Evolutionary conservation across 768 basidiomycete species (phyloP).

Genomic region (Mrakia gelida): DNA sequence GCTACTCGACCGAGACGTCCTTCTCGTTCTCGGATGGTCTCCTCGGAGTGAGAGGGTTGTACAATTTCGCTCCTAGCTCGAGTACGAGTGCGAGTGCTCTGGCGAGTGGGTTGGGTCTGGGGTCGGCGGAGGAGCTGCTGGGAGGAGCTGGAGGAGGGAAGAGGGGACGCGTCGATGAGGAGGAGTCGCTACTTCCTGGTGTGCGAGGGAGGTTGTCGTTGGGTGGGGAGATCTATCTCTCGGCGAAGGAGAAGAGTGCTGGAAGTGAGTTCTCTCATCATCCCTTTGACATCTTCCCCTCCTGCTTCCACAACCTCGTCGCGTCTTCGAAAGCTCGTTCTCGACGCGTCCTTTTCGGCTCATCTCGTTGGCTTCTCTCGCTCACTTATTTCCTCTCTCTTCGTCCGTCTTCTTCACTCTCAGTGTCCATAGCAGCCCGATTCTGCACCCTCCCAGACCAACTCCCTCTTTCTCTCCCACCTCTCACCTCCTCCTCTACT

Average conservation of each 20-base stretch:
- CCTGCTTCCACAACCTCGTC: neutral
- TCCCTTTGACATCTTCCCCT: neutral
- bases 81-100: slow-evolving; percentile 39
- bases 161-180: slow-evolving; percentile 83
- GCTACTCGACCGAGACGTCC: slow-evolving; percentile 89
- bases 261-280: slow-evolving; percentile 59
- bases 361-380: neutral
- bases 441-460: slow-evolving; percentile 84
- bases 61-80: slow-evolving; percentile 68
- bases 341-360: neutral
- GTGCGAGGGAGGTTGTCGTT: slow-evolving; percentile 84
- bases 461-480: neutral
- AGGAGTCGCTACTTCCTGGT: slow-evolving; percentile 87
- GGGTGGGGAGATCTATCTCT: slow-evolving; percentile 90
- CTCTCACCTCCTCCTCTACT: slow-evolving; percentile 41
- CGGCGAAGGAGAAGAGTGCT: slow-evolving; percentile 84
- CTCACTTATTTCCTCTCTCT: neutral
- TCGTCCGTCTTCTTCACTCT: neutral
- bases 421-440: slow-evolving; percentile 89
- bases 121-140: slow-evolving; percentile 44
- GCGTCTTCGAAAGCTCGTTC: neutral
- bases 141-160: slow-evolving; percentile 35
- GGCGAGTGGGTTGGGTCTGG: neutral
- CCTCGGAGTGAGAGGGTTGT: slow-evolving; percentile 80
- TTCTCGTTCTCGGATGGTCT: slow-evolving; percentile 93